Evolutionary conservation across 768 basidiomycete species (phyloP), one percentile per base, ranked within the genome.

Genomic region (Mycena albidolilacea): DNA sequence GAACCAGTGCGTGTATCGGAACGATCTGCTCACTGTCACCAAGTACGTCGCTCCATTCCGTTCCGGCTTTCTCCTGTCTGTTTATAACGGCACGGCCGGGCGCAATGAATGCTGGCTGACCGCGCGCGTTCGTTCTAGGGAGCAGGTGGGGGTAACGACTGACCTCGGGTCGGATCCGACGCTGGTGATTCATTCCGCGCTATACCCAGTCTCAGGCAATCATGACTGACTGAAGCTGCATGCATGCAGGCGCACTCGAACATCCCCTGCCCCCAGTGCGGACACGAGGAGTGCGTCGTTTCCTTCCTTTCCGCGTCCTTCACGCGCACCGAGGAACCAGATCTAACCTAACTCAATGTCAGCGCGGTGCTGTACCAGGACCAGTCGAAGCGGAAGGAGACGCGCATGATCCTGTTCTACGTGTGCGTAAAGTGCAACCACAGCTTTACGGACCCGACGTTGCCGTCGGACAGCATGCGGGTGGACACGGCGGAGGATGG

Each of bases 361-460:
- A 99, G 97, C 79, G 91, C 95, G 63, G 97, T 99, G 6, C 90
- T 95, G 80, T 99, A 94, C 82, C 97, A 98, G 82, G 97, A 98
- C 82, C 97, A 99, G 81, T 98, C 96, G 19, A 97, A 97, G 80
- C 92, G 97, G 67, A 96, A 95, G 78, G 96, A 97, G 80, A 98
- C 97, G 1, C 89, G 94, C 2, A 97, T 97, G 96, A 95, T 95
- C 62, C 87, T 96, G 2, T 97, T 97, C 85, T 97, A 91, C 79
- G 95, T 96, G 58, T 97, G 95, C 80, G 90, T 91, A 23, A 93
- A 93, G 77, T 96, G 95, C 81, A 92, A 92, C 75, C 85, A 93
- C 75, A 90, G 86, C 77, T 96, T 93, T 79, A 87, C 87, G 64
- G 95, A 96, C 81, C 92, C 94, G 23, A 87, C 85, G 30, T 78